Base-by-base conservation (phyloP, 1,139 yeast species). In the Taphrina communis region DNA sequence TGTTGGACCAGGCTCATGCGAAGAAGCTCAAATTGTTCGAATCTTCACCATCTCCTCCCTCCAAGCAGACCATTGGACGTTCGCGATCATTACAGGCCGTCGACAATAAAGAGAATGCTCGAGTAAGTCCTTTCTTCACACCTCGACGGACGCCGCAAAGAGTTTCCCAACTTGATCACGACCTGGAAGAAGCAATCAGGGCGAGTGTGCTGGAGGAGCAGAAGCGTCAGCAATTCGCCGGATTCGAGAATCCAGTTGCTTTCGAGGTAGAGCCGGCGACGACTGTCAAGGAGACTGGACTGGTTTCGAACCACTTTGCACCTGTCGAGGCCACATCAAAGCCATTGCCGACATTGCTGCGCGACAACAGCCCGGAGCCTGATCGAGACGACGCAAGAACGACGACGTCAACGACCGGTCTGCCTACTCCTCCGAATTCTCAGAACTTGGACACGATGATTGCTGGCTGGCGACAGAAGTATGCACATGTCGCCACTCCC, bases 21-120 rank as follows among this genome's bases (percentile, higher is more conserved):
- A 63, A 63, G 61, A 63, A 63, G 46, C 60, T 63, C 61, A 63
- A 55, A n/a, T 36, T 63, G 6, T 63, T 63, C 39, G 67, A 63
- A 36, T 55, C 67, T 17, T 63, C 67, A 14, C 67, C 67, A n/a
- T 63, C 67, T 11, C 67, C 67, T 9, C 61, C 67, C 48, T 11
- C 55, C 14, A 46, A 55, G 19, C 53, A 50, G n/a, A 17, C n/a
- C 19, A n/a, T 44, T 12, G 48, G 48, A 12, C 50, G 8, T 14
- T 19, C 44, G 12, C n/a, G 9, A 21, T 39, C 39, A 17, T 12
- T n/a, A 6, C 39, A 25, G 44, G 42, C 39, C 11, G 59, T 42
- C 25, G 60, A 48, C 36, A 41, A 48, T 25, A 60, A 60, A 57
- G 61, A 63, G 48, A 62, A 62, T 42, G 21, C 17, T 12, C 36